phyloP scores from a whole-genome alignment of 148 eudicot species.

The Rheum nobile region DNA sequence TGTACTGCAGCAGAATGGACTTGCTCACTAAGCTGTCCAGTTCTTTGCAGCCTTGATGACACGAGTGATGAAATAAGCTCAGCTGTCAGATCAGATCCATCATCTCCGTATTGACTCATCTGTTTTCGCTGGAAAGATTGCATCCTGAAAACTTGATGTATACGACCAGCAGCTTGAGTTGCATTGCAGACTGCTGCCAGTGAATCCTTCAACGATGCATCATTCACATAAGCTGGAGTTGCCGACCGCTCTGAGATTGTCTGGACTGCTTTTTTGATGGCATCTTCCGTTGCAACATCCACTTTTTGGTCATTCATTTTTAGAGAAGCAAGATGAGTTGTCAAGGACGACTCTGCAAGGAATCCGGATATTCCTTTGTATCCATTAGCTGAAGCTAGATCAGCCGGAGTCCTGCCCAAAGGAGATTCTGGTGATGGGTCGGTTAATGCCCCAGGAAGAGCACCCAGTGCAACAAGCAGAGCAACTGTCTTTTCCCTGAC shows the following conservation, averaged over 20 bases:
- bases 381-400: conserved; percentile 57
- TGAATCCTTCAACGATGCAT: conserved; percentile 40
- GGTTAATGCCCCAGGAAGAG: conserved; percentile 42
- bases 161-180: conserved; percentile 60
- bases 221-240: conserved; percentile 25
- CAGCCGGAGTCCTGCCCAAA: conserved; percentile 52
- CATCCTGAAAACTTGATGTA: conserved; percentile 57
- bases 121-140: conserved; percentile 50
- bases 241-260: conserved; percentile 27
- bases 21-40: conserved; percentile 24
- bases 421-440: conserved; percentile 59
- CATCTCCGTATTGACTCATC: conserved; percentile 16
- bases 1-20: conserved; percentile 45
- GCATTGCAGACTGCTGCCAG: conserved; percentile 57
- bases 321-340: conserved; percentile 37
- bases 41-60: conserved; percentile 34
- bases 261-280: conserved; percentile 27
- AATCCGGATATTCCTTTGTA: conserved; percentile 65
- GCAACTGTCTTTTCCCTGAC: conserved; percentile 51
- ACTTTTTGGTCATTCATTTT: conserved; percentile 24
- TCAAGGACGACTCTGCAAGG: conserved; percentile 56
- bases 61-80: conserved; percentile 39
- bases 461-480: conserved; percentile 46
- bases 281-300: conserved; percentile 22
- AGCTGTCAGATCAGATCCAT: conserved; percentile 29